phyloP scores from a whole-genome alignment of 2,329 filamentous ascomycete genomes.

The Cryphonectria parasitica region DNA sequence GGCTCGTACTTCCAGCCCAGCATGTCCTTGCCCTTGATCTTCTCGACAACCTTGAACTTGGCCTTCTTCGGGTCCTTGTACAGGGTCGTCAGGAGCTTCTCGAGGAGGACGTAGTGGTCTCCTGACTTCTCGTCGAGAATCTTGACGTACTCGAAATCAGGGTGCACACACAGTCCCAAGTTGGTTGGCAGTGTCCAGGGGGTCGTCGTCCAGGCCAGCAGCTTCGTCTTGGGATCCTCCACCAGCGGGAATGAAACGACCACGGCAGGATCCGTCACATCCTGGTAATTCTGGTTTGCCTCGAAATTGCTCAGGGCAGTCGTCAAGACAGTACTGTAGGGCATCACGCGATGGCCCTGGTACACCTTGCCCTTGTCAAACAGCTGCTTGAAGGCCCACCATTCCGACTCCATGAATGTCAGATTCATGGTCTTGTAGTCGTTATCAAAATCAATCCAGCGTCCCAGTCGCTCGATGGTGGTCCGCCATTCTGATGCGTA shows the following conservation, averaged over 20 bases:
- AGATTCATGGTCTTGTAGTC: constrained; percentile 98
- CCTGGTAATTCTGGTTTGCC: constrained; percentile 92
- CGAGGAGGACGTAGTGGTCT: constrained; percentile 83
- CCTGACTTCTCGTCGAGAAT: constrained; percentile 81
- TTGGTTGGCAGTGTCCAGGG: constrained; percentile 83
- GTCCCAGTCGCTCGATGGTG: constrained; percentile 84
- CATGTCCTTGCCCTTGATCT: constrained; percentile 82
- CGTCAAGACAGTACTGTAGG: constrained; percentile 87
- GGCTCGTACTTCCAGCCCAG: constrained; percentile 88
- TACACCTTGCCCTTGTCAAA: constrained; percentile 91
- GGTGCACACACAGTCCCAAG: constrained; percentile 70
- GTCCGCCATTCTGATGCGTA: constrained; percentile 85
- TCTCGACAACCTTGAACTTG: constrained; percentile 82
- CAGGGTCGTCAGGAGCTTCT: constrained; percentile 77
- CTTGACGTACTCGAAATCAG: constrained; percentile 82
- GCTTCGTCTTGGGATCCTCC: constrained; percentile 72
- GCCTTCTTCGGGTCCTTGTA: constrained; percentile 97
- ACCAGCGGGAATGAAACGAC: constrained; percentile 86
- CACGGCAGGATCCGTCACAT: constrained; percentile 87
- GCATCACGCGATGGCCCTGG: constrained; percentile 90
- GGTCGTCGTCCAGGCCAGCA: constrained; percentile 88
- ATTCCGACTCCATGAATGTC: constrained; percentile 93
- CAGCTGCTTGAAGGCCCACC: constrained; percentile 96
- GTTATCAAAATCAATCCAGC: constrained; percentile 98
- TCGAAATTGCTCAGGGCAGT: constrained; percentile 94